phyloP scores from a whole-genome alignment of 2,329 filamentous ascomycete genomes.

The Ramularia collo-cygni region DNA sequence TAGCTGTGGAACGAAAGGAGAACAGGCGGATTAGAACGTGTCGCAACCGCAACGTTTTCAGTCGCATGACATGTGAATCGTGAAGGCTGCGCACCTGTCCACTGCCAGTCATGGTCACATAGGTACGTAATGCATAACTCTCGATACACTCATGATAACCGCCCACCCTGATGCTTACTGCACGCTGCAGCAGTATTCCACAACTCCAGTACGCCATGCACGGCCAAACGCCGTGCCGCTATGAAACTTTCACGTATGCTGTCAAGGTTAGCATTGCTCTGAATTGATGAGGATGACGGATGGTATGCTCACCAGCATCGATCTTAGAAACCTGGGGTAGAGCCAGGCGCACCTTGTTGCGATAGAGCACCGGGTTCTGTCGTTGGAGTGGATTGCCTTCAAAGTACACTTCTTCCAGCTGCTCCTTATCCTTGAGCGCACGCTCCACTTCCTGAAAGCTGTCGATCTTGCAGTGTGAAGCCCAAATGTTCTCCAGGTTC shows the following conservation, averaged over 20 bases:
- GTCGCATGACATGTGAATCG: too few species aligned
- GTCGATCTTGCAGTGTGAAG: slow-evolving; percentile 73
- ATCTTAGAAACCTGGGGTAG: slow-evolving; percentile 87
- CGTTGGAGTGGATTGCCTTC: slow-evolving; percentile 89
- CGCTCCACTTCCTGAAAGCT: slow-evolving; percentile 79
- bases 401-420: slow-evolving; percentile 86
- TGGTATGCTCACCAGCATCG: slow-evolving; percentile 81
- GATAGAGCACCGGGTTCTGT: slow-evolving; percentile 71
- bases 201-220: too few species aligned
- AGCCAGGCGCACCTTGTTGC: slow-evolving; percentile 86
- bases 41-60: too few species aligned
- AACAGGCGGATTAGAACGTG: too few species aligned
- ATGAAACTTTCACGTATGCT: slow-evolving; percentile 22
- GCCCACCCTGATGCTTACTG: too few species aligned
- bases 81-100: too few species aligned
- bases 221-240: not conserved
- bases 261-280: slow-evolving; percentile 5
- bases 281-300: not conserved
- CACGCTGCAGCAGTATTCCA: too few species aligned
- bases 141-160: too few species aligned
- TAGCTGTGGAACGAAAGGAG: too few species aligned
- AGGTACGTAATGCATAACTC: too few species aligned
- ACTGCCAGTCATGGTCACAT: too few species aligned
- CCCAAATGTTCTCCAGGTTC: slow-evolving; percentile 87
- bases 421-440: slow-evolving; percentile 68